phyloP scores from a whole-genome alignment of 495 filamentous ascomycete genomes.

The Aspergillus bridgeri region DNA sequence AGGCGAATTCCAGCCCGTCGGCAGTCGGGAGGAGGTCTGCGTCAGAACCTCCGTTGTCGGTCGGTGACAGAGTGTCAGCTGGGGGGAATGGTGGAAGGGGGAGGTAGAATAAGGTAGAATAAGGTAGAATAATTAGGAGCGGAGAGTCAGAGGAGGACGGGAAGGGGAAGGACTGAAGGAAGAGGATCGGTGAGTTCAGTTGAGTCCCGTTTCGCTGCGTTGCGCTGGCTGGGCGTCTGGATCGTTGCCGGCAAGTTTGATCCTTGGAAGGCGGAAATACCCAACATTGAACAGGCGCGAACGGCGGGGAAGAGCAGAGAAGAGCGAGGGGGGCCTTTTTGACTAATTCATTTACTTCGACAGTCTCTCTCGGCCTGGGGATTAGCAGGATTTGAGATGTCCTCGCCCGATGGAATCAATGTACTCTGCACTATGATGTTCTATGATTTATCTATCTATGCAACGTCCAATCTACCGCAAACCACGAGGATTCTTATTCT shows the following conservation, averaged over 20 bases:
- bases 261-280: slow-evolving; percentile 25
- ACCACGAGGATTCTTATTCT: neutral
- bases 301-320: slow-evolving; percentile 18
- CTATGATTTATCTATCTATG: too few relatives aligned
- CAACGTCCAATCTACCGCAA: too few relatives aligned
- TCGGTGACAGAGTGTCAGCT: neutral
- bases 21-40: slow-evolving; percentile 7
- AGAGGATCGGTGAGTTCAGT: slow-evolving; percentile 6
- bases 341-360: neutral
- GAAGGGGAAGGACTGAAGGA: neutral
- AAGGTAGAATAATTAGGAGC: neutral
- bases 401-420: too few relatives aligned
- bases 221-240: slow-evolving; percentile 25
- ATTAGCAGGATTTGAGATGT: too few relatives aligned
- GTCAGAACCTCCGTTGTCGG: neutral
- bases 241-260: slow-evolving; percentile 28
- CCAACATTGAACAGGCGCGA: slow-evolving; percentile 22
- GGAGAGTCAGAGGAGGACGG: neutral
- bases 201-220: too few relatives aligned
- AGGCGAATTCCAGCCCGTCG: slow-evolving; percentile 19
- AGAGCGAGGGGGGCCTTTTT: neutral
- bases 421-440: too few relatives aligned
- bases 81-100: neutral
- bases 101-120: neutral
- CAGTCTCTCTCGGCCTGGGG: neutral